Percentiles rank a stretch among this genome's conserved stretches.
phyloP scores from a whole-genome alignment of 352 stramenopile genomes.

The Pythium myriotylum region DNA sequence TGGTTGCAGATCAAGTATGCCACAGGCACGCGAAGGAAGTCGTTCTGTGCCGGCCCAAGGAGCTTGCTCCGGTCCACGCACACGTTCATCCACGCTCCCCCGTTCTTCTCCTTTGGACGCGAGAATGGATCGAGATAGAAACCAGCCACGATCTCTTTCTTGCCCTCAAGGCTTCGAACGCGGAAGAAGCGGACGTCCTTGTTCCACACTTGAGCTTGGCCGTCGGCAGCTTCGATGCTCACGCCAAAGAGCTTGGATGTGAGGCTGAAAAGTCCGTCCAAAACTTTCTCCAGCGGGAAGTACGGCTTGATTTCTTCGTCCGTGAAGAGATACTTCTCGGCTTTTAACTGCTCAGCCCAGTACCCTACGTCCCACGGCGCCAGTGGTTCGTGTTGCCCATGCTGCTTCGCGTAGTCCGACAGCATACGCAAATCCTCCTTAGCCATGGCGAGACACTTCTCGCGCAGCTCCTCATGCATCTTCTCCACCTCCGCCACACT shows the following conservation, averaged over 20 bases:
- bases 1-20: slow-evolving; percentile 99
- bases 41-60: slow-evolving; percentile 56
- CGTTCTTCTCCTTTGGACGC: slow-evolving; percentile 96
- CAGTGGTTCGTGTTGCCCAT: slow-evolving; percentile 79
- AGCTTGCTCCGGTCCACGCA: slow-evolving; percentile 94
- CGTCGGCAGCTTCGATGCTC: slow-evolving; percentile 86
- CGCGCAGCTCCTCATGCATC: slow-evolving; percentile 92
- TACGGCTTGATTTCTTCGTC: slow-evolving; percentile 98
- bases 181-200: slow-evolving; percentile 97
- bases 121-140: slow-evolving; percentile 99
- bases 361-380: slow-evolving; percentile 95
- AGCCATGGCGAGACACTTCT: slow-evolving; percentile 92
- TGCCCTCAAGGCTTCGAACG: slow-evolving; percentile 77
- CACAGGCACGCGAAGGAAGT: slow-evolving; percentile 87
- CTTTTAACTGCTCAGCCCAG: slow-evolving; percentile 96
- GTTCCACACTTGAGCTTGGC: slow-evolving; percentile 89
- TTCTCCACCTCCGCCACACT: slow-evolving; percentile 90
- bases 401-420: slow-evolving; percentile 77
- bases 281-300: slow-evolving; percentile 94
- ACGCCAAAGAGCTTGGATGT: slow-evolving; percentile 95
- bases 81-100: slow-evolving; percentile 98
- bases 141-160: slow-evolving; percentile 89
- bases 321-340: slow-evolving; percentile 94
- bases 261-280: slow-evolving; percentile 96
- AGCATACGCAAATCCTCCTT: slow-evolving; percentile 92